Conservation (phyloP, 2,329 filamentous ascomycete species). For the Hypoxylon rubiginosum region DNA sequence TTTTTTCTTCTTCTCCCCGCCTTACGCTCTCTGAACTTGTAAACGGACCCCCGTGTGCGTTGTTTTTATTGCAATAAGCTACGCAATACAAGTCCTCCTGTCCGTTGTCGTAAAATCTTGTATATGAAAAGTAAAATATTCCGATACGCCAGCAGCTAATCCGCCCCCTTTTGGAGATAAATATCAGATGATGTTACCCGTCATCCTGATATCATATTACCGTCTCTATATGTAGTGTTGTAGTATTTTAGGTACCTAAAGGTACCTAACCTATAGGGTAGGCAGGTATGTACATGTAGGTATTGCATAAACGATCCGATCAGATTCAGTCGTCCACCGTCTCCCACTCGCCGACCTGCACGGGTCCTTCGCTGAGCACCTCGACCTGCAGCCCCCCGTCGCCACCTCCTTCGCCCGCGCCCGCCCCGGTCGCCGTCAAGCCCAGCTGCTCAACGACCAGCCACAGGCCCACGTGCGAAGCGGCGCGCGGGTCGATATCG, state of each 20-base stretch:
- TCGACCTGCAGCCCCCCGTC: conserved; percentile 64
- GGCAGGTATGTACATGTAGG: no score
- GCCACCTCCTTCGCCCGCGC: conserved; percentile 14
- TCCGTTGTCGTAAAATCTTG: background rate
- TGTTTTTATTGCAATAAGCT: background rate
- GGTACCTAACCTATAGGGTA: no score
- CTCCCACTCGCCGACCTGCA: conserved; percentile 62
- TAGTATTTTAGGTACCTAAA: background rate
- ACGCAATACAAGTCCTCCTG: background rate
- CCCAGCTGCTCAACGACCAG: conserved; percentile 85
- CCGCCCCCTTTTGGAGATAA: background rate
- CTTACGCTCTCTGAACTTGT: no score
- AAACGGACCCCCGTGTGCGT: no score
- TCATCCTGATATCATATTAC: no score
- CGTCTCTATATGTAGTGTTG: background rate
- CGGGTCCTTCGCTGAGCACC: conserved; percentile 63
- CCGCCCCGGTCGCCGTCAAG: conserved; percentile 63
- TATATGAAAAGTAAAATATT: background rate
- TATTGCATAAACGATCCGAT: background rate
- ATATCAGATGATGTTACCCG: no score
- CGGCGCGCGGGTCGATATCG: conserved; percentile 76
- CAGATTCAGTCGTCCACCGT: conserved; percentile 41
- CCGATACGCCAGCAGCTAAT: background rate
- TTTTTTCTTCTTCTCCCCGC: background rate
- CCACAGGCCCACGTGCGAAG: conserved; percentile 76